Conservation (phyloP, 139 green algal genomes). For the Chlamydomonas sp. region DNA sequence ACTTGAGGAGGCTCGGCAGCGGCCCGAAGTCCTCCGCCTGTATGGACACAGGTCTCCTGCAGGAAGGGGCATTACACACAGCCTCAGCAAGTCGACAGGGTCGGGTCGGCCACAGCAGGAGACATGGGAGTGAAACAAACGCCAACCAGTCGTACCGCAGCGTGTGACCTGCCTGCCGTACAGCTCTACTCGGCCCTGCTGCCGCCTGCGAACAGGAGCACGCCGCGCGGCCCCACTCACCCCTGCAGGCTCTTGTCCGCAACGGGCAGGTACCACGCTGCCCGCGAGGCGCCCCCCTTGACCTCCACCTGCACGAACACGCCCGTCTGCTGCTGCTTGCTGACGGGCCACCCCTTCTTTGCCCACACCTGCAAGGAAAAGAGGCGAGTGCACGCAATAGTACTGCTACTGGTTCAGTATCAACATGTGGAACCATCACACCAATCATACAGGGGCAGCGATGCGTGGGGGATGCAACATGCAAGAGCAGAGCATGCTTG, state of each 20-base stretch:
- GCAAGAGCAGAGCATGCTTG: no score
- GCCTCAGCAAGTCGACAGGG: neutral
- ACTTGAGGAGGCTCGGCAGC: neutral
- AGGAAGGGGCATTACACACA: neutral
- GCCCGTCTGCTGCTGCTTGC: slow-evolving; percentile 12
- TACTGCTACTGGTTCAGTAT: neutral
- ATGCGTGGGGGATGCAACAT: no score
- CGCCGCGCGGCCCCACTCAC: neutral
- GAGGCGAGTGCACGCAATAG: no score
- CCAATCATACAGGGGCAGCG: neutral
- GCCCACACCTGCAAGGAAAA: slow-evolving; percentile 2
- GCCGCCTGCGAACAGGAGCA: no score
- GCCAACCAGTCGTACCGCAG: no score
- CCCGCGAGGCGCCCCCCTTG: neutral
- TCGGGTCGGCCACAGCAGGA: no score
- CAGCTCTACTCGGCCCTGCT: no score
- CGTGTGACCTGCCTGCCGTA: no score
- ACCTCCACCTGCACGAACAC: slow-evolving; percentile 33
- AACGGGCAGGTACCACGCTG: slow-evolving; percentile 18
- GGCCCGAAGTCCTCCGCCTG: neutral
- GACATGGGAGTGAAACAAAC: no score
- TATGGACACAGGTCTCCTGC: neutral
- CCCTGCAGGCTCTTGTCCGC: neutral
- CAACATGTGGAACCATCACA: neutral
- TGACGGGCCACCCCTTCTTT: slow-evolving; percentile 12